Conservation (phyloP, 345 rosid genomes). For the Physaria fendleri region DNA sequence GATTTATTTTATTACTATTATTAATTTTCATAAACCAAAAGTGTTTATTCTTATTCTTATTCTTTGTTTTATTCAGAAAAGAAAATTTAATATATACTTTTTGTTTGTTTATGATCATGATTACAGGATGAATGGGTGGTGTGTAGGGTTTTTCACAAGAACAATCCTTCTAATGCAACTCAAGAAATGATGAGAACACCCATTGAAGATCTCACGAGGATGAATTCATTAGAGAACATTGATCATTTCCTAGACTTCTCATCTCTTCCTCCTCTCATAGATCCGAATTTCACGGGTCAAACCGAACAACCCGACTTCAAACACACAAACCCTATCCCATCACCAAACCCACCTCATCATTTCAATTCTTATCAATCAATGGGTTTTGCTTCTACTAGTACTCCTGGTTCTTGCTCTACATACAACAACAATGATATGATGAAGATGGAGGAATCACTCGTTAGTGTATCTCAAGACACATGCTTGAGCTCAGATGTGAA, state of each 20-base stretch:
- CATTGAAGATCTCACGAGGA: conserved; percentile 25
- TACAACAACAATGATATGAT: conserved; percentile 18
- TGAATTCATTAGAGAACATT: conserved; percentile 30
- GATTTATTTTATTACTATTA: conserved; percentile 1
- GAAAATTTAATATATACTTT: not conserved
- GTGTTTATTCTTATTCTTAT: too few relatives aligned
- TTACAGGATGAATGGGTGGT: conserved; percentile 97
- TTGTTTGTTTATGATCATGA: not conserved
- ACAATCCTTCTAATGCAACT: conserved; percentile 28
- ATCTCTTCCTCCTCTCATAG: conserved; percentile 34
- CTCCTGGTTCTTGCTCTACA: conserved; percentile 9
- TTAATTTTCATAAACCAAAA: conserved; percentile 20
- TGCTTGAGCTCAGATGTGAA: conserved; percentile 31
- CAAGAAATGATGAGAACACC: conserved; percentile 26
- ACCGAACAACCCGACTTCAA: conserved; percentile 24
- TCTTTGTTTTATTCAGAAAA: too few relatives aligned
- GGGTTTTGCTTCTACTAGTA: conserved; percentile 11
- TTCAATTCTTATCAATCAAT: conserved; percentile 19
- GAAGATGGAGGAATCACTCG: conserved; percentile 31
- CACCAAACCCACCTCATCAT: conserved; percentile 11
- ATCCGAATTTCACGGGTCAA: conserved; percentile 18
- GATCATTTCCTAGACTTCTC: conserved; percentile 32
- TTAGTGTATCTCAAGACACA: conserved; percentile 34
- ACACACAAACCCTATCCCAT: conserved; percentile 18
- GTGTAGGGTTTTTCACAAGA: conserved; percentile 90